Evolutionary conservation across 1,284 basidiomycete species (phyloP).

Genomic region (Ustilago lituana): DNA sequence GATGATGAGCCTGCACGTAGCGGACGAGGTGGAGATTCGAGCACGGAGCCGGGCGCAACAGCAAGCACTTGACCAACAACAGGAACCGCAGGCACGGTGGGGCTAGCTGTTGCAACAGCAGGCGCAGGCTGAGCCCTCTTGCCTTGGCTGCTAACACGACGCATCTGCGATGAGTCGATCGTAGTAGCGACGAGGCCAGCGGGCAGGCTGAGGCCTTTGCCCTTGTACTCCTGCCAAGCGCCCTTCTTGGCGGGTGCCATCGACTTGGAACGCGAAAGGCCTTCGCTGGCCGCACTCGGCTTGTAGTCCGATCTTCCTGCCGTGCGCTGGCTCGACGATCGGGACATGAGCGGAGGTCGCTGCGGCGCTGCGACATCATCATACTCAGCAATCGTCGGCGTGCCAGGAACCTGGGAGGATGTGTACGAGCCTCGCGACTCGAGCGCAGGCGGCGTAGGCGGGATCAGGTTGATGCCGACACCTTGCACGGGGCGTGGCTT

Average conservation of each 20-base stretch:
- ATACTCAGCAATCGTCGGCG: conserved; percentile 29
- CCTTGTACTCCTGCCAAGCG: conserved; percentile 48
- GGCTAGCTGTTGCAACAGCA: not conserved
- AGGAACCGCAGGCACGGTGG: conserved; percentile 2
- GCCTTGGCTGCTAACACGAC: conserved; percentile 23
- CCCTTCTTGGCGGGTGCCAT: conserved; percentile 32
- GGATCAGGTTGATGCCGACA: conserved; percentile 60
- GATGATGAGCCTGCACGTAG: conserved; percentile 3
- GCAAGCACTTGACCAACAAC: conserved; percentile 17
- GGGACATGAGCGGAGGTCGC: conserved; percentile 36
- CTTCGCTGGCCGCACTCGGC: conserved; percentile 5
- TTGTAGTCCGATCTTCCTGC: conserved; percentile 16
- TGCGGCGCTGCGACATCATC: conserved; percentile 19
- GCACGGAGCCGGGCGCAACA: conserved; percentile 11
- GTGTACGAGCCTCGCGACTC: conserved; percentile 43
- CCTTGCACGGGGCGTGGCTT: conserved; percentile 21
- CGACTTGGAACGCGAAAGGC: conserved; percentile 35
- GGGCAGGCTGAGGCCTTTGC: conserved; percentile 54
- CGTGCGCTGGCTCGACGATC: conserved; percentile 47
- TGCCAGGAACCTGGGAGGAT: conserved; percentile 32
- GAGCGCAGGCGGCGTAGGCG: conserved; percentile 59
- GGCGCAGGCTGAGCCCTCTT: conserved; percentile 21
- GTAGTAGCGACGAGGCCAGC: conserved; percentile 55
- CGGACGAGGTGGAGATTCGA: conserved; percentile 29
- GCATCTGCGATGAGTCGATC: conserved; percentile 44